Evolutionary conservation across 2,329 filamentous ascomycete genomes (phyloP), one percentile per base, ranked within the genome.

Genomic region (Verticillium zaregamsianum): DNA sequence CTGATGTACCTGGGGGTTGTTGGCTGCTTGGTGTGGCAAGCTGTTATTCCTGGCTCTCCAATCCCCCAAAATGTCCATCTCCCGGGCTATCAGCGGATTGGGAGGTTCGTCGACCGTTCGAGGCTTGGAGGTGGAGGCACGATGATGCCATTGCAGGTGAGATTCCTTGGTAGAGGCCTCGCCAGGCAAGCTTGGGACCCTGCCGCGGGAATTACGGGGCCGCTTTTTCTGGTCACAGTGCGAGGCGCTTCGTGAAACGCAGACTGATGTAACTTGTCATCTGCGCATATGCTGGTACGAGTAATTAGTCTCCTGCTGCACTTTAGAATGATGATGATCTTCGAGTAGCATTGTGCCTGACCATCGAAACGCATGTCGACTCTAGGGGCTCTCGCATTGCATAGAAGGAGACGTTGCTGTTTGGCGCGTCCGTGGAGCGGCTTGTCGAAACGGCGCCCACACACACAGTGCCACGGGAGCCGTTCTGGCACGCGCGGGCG

Each of bases 121-220:
- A 17, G 17, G 39, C 28, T 32, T 20, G 35, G 33, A 23, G 20
- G 56, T 58, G 56, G 56, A 40, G 33, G 56, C n/a, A 17, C 37
- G 39, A 58, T 58, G 57, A 58, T 58, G 57, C 57, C 57, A 58
- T 58, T 6, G 37, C 12, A n/a, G 57, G 37, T 40, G 37, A 32
- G 39, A 32, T 58, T 45, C 23, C 57, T 58, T 58, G 57, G 57
- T 49, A 31, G 25, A 25, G 17, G 1, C 45, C 45, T 49, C 45
- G 45, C 23, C 45, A 12, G 45, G n/a, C 45, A 49, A 49, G 40
- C 20, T 49, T 49, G 45, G 45, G 45, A 49, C 45, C 20, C 20
- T 49, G 45, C 45, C 45, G 11, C 9, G n/a, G 20, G n/a, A 23
- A 28, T 28, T 23, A 49, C 45, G 45, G 45, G 33, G 45, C 45